Percentiles rank a stretch among this genome's conserved stretches.
phyloP scores from a whole-genome alignment of 2,329 filamentous ascomycete genomes.

The Aspergillus sp. region DNA sequence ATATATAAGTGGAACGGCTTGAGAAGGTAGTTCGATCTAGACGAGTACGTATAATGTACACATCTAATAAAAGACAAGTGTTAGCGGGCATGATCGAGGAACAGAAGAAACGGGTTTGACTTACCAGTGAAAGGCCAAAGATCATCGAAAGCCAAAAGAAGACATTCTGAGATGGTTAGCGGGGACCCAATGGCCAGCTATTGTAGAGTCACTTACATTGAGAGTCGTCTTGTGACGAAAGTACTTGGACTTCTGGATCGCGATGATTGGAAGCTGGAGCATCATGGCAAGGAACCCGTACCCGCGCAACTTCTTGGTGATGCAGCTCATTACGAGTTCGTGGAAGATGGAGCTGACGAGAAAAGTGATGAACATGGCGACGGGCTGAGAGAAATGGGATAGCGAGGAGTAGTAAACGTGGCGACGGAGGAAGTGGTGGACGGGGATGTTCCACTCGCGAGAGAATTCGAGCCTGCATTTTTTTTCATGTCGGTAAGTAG shows the following conservation, averaged over 20 bases:
- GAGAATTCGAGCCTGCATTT: conserved; percentile 81
- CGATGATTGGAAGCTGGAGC: conserved; percentile 93
- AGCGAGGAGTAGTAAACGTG: conserved; percentile 89
- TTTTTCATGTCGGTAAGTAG: not conserved
- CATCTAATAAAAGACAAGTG: conserved; percentile 44
- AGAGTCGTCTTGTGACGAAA: conserved; percentile 73
- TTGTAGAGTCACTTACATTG: conserved; percentile 54
- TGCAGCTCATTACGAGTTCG: conserved; percentile 96
- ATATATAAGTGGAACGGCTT: not conserved
- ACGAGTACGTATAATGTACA: conserved; percentile 62
- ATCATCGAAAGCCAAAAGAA: conserved; percentile 95
- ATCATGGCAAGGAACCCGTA: conserved; percentile 96
- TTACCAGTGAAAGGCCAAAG: conserved; percentile 74
- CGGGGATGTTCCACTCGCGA: conserved; percentile 95
- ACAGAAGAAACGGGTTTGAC: conserved; percentile 29
- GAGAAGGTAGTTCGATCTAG: conserved; percentile 24
- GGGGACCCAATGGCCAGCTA: not conserved
- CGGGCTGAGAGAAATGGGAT: conserved; percentile 69
- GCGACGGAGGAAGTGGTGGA: conserved; percentile 89
- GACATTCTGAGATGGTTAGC: conserved; percentile 57
- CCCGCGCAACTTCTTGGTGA: conserved; percentile 92
- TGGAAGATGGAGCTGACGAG: conserved; percentile 85
- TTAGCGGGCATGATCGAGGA: not conserved
- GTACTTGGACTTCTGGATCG: conserved; percentile 78
- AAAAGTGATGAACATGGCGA: conserved; percentile 88